A percentile compares a stretch with the other conserved stretches of the same genome.
Conservation (phyloP, 2,329 filamentous ascomycete species). For the Nannizziopsis barbatae region DNA sequence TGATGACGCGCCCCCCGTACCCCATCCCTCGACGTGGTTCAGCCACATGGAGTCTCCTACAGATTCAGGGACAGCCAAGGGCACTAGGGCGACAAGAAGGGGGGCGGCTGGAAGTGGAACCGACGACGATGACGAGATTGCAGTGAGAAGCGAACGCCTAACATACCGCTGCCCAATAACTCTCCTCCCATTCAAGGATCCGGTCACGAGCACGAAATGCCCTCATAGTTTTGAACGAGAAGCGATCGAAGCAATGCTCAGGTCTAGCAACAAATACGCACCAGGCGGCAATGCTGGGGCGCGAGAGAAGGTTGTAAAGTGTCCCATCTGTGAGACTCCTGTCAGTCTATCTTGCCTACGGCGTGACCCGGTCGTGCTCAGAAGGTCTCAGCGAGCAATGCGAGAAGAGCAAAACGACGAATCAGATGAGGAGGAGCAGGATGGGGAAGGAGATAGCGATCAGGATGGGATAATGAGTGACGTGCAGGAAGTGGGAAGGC, state of each 20-base stretch:
- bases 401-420: slow-evolving; percentile 20
- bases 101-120: slow-evolving; percentile 14
- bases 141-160: slow-evolving; percentile 36
- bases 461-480: slow-evolving; percentile 19
- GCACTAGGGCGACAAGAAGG: slow-evolving; percentile 14
- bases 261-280: slow-evolving; percentile 18
- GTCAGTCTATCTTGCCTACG: slow-evolving; percentile 32
- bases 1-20: slow-evolving; percentile 42
- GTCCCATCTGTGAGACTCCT: slow-evolving; percentile 33
- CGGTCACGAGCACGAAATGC: slow-evolving; percentile 40
- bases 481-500: not conserved
- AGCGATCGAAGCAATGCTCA: slow-evolving; percentile 38
- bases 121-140: slow-evolving; percentile 35
- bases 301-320: slow-evolving; percentile 26
- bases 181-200: slow-evolving; percentile 35
- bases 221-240: slow-evolving; percentile 40
- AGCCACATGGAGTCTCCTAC: slow-evolving; percentile 23
- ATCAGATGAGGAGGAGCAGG: slow-evolving; percentile 12
- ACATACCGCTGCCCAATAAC: slow-evolving; percentile 41
- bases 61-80: slow-evolving; percentile 15
- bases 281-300: slow-evolving; percentile 10
- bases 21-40: slow-evolving; percentile 54
- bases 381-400: slow-evolving; percentile 28
- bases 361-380: slow-evolving; percentile 30
- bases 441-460: slow-evolving; percentile 23